phyloP scores from a whole-genome alignment of 139 green algal genomes.

The Chlamydomonas sp. region DNA sequence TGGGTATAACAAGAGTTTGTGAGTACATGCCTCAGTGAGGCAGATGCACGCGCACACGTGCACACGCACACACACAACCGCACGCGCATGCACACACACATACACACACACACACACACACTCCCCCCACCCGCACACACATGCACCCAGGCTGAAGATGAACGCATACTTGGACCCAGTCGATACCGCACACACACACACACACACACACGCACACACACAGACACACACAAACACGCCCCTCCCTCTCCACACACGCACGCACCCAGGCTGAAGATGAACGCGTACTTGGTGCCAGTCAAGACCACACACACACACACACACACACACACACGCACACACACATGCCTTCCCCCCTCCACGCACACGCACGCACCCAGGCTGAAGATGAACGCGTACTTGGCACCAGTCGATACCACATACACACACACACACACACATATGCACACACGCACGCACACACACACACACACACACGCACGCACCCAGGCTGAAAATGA shows the following conservation, averaged over 20 bases:
- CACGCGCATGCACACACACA: no score
- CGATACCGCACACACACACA: not conserved
- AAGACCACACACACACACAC: no score
- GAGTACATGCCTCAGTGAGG: no score
- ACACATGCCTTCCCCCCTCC: no score
- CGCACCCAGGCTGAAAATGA: constrained; percentile 60
- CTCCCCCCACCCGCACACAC: not conserved
- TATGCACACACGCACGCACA: not conserved
- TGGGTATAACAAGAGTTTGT: no score
- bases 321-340: not conserved
- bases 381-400: no score
- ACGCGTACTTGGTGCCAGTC: no score
- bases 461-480: not conserved
- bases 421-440: no score
- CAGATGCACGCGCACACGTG: no score
- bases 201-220: not conserved
- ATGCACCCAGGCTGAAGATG: constrained; percentile 23
- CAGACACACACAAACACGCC: not conserved
- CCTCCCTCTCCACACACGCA: not conserved
- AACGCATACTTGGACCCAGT: not conserved
- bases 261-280: not conserved
- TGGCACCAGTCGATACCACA: no score
- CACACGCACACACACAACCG: no score
- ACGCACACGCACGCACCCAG: no score
- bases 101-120: not conserved